Evolutionary conservation across 352 stramenopile species (phyloP), one percentile per base, ranked within the genome.

Genomic region (Globisporangium recalcitrans): DNA sequence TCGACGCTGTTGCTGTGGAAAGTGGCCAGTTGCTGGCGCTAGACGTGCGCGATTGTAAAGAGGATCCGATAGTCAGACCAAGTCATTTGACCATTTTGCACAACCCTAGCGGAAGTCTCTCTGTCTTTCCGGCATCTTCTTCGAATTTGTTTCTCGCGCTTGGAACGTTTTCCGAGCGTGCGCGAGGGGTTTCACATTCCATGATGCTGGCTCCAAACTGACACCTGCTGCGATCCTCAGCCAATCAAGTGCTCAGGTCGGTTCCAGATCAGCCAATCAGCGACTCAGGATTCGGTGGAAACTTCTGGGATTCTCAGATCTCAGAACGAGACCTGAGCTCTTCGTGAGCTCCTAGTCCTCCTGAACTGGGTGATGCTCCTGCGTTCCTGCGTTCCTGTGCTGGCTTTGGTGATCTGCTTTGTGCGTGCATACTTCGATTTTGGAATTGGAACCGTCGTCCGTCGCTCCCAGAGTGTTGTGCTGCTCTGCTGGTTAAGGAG

Each of bases 171-270:
- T n/a, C n/a, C n/a, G n/a, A n/a, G n/a, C n/a, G n/a, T n/a, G n/a
- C n/a, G n/a, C n/a, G n/a, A n/a, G n/a, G n/a, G n/a, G n/a, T n/a
- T n/a, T n/a, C n/a, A n/a, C n/a, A n/a, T n/a, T n/a, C n/a, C n/a
- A n/a, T n/a, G n/a, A n/a, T n/a, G n/a, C n/a, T n/a, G n/a, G 49
- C 49, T 36, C 49, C 49, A 32, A 55, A 55, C 36, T 42, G 36
- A 5, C 11, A 27, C 7, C 19, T 36, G 13, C 16, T 32, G 14
- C 11, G 26, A 21, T 3, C 19, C 14, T 22, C 26, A 55, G 27
- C 49, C 27, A 55, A 55, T 55, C 22, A 55, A 2, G 7, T 40
- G 9, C 49, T 40, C 49, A 55, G 49, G 49, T 7, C 3, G 26
- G 8, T 26, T 55, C 13, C 7, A 14, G 26, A 38, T 32, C 10